Evolutionary conservation across 1,284 basidiomycete genomes (phyloP).

Genomic region (Cerioporus squamosus): DNA sequence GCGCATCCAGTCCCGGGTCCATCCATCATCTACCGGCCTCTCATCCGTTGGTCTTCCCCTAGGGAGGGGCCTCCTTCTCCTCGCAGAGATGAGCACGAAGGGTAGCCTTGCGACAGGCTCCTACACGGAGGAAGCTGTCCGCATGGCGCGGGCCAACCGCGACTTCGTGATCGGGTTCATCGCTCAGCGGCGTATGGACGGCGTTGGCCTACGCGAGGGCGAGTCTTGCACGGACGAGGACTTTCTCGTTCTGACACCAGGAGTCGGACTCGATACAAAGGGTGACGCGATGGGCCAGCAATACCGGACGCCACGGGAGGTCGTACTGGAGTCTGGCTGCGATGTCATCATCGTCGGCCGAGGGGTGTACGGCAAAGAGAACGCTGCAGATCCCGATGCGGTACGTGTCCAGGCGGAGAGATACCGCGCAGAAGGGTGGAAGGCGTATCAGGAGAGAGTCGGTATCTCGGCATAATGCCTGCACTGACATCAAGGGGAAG

Average conservation of each 20-base stretch:
- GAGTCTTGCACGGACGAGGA: constrained; percentile 57
- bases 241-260: constrained; percentile 92
- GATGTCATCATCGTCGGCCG: constrained; percentile 99
- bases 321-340: constrained; percentile 85
- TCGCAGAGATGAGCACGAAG: constrained; percentile 96
- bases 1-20: constrained; percentile 96
- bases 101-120: constrained; percentile 85
- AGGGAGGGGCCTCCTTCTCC: constrained; percentile 85
- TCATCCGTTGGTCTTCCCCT: constrained; percentile 85
- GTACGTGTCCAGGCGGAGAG: constrained; percentile 78
- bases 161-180: constrained; percentile 98
- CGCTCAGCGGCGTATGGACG: constrained; percentile 85
- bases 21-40: constrained; percentile 89
- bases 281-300: constrained; percentile 96
- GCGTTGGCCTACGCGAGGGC: constrained; percentile 47
- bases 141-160: constrained; percentile 80
- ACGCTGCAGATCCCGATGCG: constrained; percentile 58
- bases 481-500: neutral
- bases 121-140: constrained; percentile 88
- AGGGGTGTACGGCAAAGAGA: constrained; percentile 87
- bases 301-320: constrained; percentile 91
- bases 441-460: constrained; percentile 74
- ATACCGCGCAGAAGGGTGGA: constrained; percentile 91
- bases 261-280: constrained; percentile 84
- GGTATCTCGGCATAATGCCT: neutral